Base-by-base conservation (phyloP, 2,329 filamentous ascomycete species). In the Ceratocystis cacaofunesta region DNA sequence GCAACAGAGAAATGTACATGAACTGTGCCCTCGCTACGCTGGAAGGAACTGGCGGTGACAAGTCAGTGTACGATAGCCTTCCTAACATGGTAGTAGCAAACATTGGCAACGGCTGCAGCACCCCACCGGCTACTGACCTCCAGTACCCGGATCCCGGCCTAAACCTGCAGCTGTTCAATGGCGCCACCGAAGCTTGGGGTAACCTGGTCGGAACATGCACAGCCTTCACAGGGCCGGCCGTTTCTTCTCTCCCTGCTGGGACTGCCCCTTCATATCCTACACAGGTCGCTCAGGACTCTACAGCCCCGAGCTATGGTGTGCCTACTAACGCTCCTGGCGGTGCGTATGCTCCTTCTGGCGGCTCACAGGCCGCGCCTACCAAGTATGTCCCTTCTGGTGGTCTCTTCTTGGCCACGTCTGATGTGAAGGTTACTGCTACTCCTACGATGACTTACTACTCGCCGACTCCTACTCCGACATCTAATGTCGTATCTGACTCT, bases 1-100 rank as follows among this genome's bases (percentile, higher is more conserved):
- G 94, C 2, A 96, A 96, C 78, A 86, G 92, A 0, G 94, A 97
- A 73, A 90, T 96, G 81, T 96, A 97, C 80, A 95, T 96, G 91
- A 95, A 96, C 81, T 99, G 92, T 70, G 90, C 88, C 0, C 84
- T 89, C 0, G 75, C 95, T 61, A 81, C 79, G 0, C 79, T 97
- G 28, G 83, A 82, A 0, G 82, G 82, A 7, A 69, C 68, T 0
- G 76, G 75, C 0, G 82, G 82, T 63, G 74, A 75, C 55, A 71
- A 83, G 65, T 74, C 78, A 1, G 82, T 82, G 69, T 82, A 86
- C 68, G 73, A 82, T 48, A 73, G 76, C 0, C 85, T 95, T 84
- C 88, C 89, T 0, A 75, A 82, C 32, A 82, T 91, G 75, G 89
- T 90, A 69, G 76, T 84, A 10, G 87, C 85, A 71, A 90, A 90